phyloP scores from a whole-genome alignment of 352 stramenopile species.

The Phytopythium delawarense region DNA sequence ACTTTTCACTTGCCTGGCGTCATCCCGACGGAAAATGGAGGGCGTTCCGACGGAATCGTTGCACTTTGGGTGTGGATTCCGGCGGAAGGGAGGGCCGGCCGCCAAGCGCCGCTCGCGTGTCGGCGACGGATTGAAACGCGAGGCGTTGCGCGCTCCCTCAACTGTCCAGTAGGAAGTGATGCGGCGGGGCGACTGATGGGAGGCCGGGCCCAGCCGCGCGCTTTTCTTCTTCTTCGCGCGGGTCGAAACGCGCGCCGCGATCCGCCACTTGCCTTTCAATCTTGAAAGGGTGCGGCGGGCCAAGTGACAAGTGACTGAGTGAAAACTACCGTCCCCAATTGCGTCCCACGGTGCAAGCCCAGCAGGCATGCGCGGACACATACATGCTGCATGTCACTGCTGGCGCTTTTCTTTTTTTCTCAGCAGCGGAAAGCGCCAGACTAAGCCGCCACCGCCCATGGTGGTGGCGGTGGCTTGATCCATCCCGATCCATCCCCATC shows the following conservation, averaged over 20 bases:
- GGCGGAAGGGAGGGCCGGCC: too few relatives aligned
- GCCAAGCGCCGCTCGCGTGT: too few relatives aligned
- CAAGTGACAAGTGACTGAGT: too few relatives aligned
- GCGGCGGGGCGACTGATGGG: neutral
- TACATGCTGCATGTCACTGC: neutral
- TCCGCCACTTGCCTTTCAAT: conserved; percentile 1
- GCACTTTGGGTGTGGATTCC: neutral
- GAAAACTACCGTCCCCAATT: neutral
- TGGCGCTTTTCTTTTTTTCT: neutral
- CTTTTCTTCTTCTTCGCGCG: neutral
- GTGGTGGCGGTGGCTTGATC: too few relatives aligned
- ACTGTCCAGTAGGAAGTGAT: neutral
- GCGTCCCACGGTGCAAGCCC: neutral
- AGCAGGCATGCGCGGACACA: too few relatives aligned
- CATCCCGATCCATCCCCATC: too few relatives aligned
- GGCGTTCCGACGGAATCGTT: neutral
- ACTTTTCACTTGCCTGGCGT: too few relatives aligned
- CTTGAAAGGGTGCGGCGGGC: neutral
- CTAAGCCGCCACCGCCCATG: neutral
- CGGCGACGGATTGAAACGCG: neutral
- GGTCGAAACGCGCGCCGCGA: neutral
- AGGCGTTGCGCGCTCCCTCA: neutral
- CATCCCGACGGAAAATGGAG: neutral
- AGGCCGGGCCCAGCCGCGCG: neutral
- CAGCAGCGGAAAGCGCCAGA: neutral